Evolutionary conservation across 768 basidiomycete species (phyloP).

Genomic region (Trametes villosa): DNA sequence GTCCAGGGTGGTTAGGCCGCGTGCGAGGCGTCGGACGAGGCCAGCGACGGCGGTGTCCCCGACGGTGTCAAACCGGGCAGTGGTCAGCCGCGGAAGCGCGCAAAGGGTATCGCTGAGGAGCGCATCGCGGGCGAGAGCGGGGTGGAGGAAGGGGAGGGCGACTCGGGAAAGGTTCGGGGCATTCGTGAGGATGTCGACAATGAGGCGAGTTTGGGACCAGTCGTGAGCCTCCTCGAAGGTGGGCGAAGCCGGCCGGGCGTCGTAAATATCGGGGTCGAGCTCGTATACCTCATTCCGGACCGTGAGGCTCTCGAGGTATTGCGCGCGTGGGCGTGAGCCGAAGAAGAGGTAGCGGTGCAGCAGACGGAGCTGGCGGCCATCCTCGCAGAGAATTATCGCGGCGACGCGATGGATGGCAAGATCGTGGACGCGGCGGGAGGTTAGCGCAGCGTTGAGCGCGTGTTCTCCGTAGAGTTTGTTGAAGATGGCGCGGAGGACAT

Average conservation of each 20-base stretch:
- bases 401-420: neutral
- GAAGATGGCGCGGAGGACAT: neutral
- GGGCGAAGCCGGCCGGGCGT: neutral
- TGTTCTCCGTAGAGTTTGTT: neutral
- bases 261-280: neutral
- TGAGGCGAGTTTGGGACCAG: neutral
- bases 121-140: neutral
- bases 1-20: neutral
- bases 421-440: neutral
- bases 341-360: slow-evolving; percentile 4
- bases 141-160: neutral
- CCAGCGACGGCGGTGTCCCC: neutral
- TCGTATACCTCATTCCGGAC: neutral
- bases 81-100: neutral
- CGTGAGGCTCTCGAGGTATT: neutral
- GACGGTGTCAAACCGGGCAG: neutral
- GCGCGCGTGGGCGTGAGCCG: neutral
- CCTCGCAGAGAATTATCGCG: neutral
- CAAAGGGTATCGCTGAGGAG: neutral
- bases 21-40: neutral
- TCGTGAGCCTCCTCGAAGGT: neutral
- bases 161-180: neutral
- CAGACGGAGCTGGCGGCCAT: neutral
- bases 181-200: neutral
- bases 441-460: neutral